A percentile compares a stretch with the other conserved stretches of the same genome.
Evolutionary conservation across 2,329 filamentous ascomycete species (phyloP).

Genomic region (Fusarium beomiforme): DNA sequence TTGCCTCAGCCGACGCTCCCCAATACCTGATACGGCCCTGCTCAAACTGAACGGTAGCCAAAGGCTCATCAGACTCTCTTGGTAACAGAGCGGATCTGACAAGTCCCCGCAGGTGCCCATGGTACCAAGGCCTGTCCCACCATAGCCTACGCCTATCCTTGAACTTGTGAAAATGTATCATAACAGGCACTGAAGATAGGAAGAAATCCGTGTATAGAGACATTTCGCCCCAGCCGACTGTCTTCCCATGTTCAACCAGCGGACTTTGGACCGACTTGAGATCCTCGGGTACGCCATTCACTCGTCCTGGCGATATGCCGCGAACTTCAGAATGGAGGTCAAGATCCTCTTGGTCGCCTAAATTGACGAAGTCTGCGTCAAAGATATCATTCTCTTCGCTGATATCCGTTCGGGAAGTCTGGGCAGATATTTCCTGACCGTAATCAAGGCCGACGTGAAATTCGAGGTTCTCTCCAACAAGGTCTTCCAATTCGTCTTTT

Average conservation of each 20-base stretch:
- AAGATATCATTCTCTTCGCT: neutral
- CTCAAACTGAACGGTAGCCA: neutral
- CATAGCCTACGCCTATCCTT: neutral
- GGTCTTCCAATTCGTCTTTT: accelerated
- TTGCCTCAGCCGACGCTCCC: neutral
- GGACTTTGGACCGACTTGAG: neutral
- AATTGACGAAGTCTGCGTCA: neutral
- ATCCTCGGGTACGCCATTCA: neutral
- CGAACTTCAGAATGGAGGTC: neutral
- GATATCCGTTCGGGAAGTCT: neutral
- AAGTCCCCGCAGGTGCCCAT: neutral
- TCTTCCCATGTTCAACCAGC: accelerated
- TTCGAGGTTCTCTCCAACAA: neutral
- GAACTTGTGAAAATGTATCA: neutral
- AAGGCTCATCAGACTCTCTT: neutral
- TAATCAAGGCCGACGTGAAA: neutral
- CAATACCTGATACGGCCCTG: neutral
- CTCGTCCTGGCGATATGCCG: neutral
- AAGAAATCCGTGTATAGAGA: neutral
- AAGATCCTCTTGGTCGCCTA: neutral
- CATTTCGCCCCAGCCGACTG: neutral
- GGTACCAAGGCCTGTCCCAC: constrained; percentile 13
- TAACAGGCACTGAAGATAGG: neutral
- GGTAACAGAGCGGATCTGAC: neutral
- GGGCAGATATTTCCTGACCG: neutral